Conservation (phyloP, 805 yeast genomes). For the Candida ulmi region DNA sequence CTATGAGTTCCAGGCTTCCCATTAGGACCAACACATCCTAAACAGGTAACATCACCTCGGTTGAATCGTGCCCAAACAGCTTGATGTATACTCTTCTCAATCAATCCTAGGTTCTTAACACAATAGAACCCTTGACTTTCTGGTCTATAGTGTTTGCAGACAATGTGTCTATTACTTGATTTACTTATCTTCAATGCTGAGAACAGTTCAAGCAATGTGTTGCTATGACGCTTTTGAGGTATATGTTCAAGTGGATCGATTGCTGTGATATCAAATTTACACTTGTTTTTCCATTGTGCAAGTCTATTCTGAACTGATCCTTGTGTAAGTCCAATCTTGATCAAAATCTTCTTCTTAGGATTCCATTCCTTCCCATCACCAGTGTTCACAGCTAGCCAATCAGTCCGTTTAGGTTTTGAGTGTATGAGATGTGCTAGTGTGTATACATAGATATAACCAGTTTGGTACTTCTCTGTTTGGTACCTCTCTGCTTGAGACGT, state of each 20-base stretch:
- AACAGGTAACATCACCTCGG: conserved; percentile 19
- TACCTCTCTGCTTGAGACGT: background rate
- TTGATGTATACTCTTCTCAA: conserved; percentile 19
- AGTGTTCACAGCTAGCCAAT: conserved; percentile 16
- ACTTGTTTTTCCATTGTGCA: conserved; percentile 21
- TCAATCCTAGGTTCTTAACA: conserved; percentile 3
- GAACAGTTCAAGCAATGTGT: conserved; percentile 3
- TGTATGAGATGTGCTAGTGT: conserved; percentile 17
- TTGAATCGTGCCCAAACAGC: conserved; percentile 12
- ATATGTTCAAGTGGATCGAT: conserved; percentile 10
- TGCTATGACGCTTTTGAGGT: background rate
- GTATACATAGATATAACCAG: conserved; percentile 20
- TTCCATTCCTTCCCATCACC: conserved; percentile 3
- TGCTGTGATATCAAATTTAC: conserved; percentile 14
- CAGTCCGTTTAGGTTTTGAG: conserved; percentile 9
- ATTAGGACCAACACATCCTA: conserved; percentile 15
- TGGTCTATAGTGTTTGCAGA: conserved; percentile 4
- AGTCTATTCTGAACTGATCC: conserved; percentile 15
- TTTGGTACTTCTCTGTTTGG: conserved; percentile 3
- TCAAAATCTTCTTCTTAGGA: conserved; percentile 17
- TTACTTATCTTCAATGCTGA: conserved; percentile 4
- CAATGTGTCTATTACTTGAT: background rate
- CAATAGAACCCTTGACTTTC: conserved; percentile 14
- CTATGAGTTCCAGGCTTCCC: conserved; percentile 14
- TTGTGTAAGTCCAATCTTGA: conserved; percentile 22